Conservation (phyloP, 2,329 filamentous ascomycete genomes). For the Plenodomus lindquistii region DNA sequence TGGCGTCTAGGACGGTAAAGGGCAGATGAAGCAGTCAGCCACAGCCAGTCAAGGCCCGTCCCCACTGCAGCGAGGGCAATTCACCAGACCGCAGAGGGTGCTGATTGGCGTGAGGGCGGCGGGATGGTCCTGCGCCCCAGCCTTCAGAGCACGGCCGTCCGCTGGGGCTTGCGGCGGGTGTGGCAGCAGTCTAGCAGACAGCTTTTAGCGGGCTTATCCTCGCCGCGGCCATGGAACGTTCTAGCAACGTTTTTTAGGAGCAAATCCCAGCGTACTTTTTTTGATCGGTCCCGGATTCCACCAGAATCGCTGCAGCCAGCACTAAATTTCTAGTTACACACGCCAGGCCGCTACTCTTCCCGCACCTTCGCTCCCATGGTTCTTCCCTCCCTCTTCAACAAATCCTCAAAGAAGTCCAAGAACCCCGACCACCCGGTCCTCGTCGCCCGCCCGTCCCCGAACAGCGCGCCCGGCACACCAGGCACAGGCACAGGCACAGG, state of each 20-base stretch:
- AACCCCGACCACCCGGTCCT: conserved; percentile 27
- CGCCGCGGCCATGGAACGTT: conserved; percentile 33
- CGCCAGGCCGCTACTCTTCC: conserved; percentile 21
- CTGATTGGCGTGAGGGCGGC: conserved; percentile 13
- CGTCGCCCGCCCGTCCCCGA: conserved; percentile 24
- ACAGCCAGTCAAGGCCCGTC: background rate
- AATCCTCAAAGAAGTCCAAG: conserved; percentile 44
- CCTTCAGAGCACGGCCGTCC: conserved; percentile 24
- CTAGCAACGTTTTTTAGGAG: conserved; percentile 33
- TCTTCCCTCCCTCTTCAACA: conserved; percentile 44
- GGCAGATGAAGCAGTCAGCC: background rate
- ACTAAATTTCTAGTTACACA: conserved; percentile 38
- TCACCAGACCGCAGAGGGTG: conserved; percentile 2
- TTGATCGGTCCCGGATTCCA: conserved; percentile 29
- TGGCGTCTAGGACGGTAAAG: no score
- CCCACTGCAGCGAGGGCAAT: background rate
- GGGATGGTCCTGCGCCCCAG: conserved; percentile 18
- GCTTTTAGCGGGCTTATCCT: conserved; percentile 19
- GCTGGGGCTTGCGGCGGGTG: conserved; percentile 17
- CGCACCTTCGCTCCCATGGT: conserved; percentile 36
- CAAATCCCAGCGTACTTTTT: conserved; percentile 24
- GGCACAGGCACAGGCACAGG: no score
- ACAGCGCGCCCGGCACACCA: no score
- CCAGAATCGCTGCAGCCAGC: conserved; percentile 32
- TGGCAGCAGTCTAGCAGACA: conserved; percentile 13